These are phyloP conservation scores for Anisogramma anomala DNA, from an alignment of 2,329 filamentous ascomycete genomes.

Conservation along the genomic window DNA sequence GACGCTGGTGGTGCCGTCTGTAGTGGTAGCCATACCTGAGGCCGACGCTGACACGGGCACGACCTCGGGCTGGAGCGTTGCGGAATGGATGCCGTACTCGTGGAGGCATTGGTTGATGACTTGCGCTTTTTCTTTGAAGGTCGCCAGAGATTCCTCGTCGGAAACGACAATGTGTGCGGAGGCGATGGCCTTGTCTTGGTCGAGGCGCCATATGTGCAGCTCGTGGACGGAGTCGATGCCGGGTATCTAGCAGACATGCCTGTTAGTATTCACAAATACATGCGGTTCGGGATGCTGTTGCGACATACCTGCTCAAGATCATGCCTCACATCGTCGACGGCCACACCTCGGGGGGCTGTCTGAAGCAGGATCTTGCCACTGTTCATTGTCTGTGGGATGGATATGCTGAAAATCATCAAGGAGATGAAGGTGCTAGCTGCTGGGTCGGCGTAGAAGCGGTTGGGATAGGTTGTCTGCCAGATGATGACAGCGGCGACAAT, in stretches of 20 bases:
- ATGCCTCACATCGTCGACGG: conserved; percentile 51
- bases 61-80: conserved; percentile 58
- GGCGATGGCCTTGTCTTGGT: conserved; percentile 58
- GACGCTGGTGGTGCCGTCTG: conserved; percentile 3
- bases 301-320: conserved; percentile 51
- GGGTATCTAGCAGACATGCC: conserved; percentile 37
- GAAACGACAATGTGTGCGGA: conserved; percentile 57
- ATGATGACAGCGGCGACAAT: conserved; percentile 59
- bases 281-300: too few species aligned
- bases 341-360: conserved; percentile 49
- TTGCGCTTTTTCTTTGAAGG: conserved; percentile 49
- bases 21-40: neutral
- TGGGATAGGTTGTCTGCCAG: conserved; percentile 48
- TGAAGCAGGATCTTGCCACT: conserved; percentile 57
- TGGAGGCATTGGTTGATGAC: conserved; percentile 59
- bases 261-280: neutral
- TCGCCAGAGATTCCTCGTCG: conserved; percentile 37
- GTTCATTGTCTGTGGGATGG: conserved; percentile 49
- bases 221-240: conserved; percentile 59
- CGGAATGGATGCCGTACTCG: conserved; percentile 61
- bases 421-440: conserved; percentile 57
- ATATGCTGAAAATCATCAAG: conserved; percentile 57
- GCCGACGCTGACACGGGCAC: conserved; percentile 13
- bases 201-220: conserved; percentile 62
- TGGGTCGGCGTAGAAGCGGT: conserved; percentile 61